Conservation (phyloP, 1,284 basidiomycete species). For the Ustilago tritici region DNA sequence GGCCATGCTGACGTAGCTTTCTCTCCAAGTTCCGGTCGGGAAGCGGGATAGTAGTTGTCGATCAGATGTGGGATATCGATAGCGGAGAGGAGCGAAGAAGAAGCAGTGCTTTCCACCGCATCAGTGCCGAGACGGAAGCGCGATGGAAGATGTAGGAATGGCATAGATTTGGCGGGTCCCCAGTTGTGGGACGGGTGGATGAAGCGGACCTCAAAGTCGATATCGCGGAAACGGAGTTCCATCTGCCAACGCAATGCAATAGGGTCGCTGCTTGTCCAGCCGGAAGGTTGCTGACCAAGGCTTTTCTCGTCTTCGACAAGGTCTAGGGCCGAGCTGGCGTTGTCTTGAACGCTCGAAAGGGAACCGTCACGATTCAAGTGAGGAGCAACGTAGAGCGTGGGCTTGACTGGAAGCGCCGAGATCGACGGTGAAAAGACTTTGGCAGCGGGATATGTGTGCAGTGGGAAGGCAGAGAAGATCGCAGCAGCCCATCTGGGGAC, state of each 20-base stretch:
- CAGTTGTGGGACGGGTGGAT: slow-evolving; percentile 53
- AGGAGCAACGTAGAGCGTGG: slow-evolving; percentile 51
- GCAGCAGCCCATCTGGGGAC: slow-evolving; percentile 42
- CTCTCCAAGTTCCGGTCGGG: slow-evolving; percentile 46
- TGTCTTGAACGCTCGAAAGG: slow-evolving; percentile 15
- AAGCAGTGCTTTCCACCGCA: background rate
- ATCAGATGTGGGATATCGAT: slow-evolving; percentile 43
- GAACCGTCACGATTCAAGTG: slow-evolving; percentile 43
- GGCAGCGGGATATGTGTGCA: slow-evolving; percentile 44
- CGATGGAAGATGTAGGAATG: slow-evolving; percentile 54
- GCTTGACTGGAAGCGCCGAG: slow-evolving; percentile 28
- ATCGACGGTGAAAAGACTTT: slow-evolving; percentile 23
- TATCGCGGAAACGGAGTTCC: slow-evolving; percentile 53
- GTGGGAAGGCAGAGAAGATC: slow-evolving; percentile 50
- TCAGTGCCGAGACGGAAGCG: slow-evolving; percentile 15
- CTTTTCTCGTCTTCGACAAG: slow-evolving; percentile 10
- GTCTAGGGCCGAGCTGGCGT: background rate
- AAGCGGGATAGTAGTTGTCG: slow-evolving; percentile 52
- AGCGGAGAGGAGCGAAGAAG: slow-evolving; percentile 36
- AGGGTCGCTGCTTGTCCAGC: slow-evolving; percentile 63
- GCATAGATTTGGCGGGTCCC: slow-evolving; percentile 55
- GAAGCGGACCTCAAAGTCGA: slow-evolving; percentile 48
- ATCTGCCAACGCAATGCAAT: slow-evolving; percentile 64
- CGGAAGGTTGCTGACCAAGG: background rate
- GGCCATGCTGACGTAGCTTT: slow-evolving; percentile 20